Conservation (phyloP, 2,329 filamentous ascomycete genomes). For the Thermothelomyces thermophilus region DNA sequence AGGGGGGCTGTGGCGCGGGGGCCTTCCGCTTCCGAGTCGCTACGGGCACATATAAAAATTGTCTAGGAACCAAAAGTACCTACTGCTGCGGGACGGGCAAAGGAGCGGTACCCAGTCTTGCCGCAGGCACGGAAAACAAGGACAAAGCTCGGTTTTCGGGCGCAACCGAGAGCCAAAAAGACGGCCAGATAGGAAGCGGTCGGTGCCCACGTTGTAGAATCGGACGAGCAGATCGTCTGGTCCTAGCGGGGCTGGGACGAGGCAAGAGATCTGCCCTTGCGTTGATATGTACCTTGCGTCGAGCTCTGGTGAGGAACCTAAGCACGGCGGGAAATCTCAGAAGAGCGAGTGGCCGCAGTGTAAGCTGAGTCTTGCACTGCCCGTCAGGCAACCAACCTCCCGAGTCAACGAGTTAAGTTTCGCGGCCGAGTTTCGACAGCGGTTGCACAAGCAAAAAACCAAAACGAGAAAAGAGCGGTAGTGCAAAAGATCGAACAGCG, state of each 20-base stretch:
- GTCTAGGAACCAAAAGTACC: not conserved
- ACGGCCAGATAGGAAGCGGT: not conserved
- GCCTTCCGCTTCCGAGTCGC: constrained; percentile 5
- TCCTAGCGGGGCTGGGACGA: not conserved
- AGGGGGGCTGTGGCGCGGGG: constrained; percentile 17
- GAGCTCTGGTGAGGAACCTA: too few relatives aligned
- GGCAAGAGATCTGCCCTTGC: not conserved
- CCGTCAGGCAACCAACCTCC: not conserved
- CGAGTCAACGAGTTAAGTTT: not conserved
- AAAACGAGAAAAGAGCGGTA: constrained; percentile 1
- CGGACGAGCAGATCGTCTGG: not conserved
- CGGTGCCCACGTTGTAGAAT: not conserved
- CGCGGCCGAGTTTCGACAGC: too few relatives aligned
- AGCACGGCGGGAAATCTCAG: not conserved
- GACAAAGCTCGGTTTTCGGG: constrained; percentile 2
- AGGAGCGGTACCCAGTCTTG: constrained; percentile 1
- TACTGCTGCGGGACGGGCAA: not conserved
- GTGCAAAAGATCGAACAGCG: constrained; percentile 3
- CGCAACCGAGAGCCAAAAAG: not conserved
- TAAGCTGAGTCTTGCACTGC: not conserved
- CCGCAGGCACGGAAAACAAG: not conserved
- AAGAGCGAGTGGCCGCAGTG: not conserved
- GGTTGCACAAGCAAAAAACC: constrained; percentile 5
- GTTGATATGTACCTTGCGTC: not conserved
- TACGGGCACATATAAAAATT: constrained; percentile 23